phyloP scores from a whole-genome alignment of 139 green algal genomes.

The Diplosphaera chodatii region DNA sequence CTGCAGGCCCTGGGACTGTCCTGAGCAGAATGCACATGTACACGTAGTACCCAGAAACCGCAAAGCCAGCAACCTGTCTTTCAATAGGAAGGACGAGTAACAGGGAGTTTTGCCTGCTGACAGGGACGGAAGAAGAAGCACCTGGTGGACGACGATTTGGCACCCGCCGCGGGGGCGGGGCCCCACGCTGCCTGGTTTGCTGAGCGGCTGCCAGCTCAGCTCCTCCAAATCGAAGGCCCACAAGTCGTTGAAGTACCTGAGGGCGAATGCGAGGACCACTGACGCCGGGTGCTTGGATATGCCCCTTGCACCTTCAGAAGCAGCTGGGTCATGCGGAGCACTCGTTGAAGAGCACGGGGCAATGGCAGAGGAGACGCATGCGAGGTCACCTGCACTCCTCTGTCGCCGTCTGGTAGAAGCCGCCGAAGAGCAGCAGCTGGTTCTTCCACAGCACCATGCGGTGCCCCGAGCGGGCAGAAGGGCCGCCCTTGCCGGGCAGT shows the following conservation, averaged over 20 bases:
- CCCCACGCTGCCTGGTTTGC: not conserved
- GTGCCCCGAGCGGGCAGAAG: conserved; percentile 81
- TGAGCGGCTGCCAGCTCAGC: conserved; percentile 56
- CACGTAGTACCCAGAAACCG: no score
- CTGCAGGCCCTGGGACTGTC: no score
- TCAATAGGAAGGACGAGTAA: no score
- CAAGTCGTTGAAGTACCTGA: conserved; percentile 90
- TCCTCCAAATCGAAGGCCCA: conserved; percentile 77
- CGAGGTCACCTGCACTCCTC: conserved; percentile 44
- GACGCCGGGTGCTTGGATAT: no score
- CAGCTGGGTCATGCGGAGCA: no score
- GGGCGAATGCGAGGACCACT: not conserved
- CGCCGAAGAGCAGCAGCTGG: conserved; percentile 85
- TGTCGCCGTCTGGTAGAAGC: conserved; percentile 86
- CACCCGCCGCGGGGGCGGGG: conserved; percentile 63
- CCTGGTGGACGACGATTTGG: conserved; percentile 53
- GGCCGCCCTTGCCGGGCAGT: conserved; percentile 61
- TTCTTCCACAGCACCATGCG: conserved; percentile 75
- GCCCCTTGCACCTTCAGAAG: no score
- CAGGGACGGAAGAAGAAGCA: no score
- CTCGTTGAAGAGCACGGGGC: no score
- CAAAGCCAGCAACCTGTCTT: no score
- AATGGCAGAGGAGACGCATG: no score
- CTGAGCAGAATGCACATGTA: no score
- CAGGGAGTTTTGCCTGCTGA: no score